phyloP scores from a whole-genome alignment of 2,329 filamentous ascomycete genomes.

The Aschersonia sp. region DNA sequence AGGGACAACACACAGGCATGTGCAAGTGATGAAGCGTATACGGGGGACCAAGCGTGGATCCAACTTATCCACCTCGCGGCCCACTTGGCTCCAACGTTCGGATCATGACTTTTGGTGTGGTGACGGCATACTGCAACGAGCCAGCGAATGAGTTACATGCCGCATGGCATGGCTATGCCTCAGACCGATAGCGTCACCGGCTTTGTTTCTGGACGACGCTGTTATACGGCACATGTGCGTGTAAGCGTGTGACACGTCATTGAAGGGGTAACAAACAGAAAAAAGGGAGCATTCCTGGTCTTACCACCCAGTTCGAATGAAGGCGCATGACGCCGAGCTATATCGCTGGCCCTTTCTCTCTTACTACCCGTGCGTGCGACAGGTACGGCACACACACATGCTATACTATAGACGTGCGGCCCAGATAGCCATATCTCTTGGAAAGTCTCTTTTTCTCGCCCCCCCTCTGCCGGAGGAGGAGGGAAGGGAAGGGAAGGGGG shows the following conservation, averaged over 20 bases:
- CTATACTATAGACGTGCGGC: background rate
- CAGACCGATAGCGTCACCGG: background rate
- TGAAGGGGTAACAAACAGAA: background rate
- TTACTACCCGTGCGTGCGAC: background rate
- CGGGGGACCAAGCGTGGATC: slow-evolving; percentile 1
- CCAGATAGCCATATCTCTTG: background rate
- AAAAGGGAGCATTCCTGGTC: no score
- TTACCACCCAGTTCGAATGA: no score
- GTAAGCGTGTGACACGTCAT: background rate
- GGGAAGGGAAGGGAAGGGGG: no score
- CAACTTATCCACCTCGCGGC: slow-evolving; percentile 8
- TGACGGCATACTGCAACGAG: slow-evolving; percentile 3
- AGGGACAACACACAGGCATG: background rate
- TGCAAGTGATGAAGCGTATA: background rate
- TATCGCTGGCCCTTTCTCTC: background rate
- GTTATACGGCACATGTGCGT: background rate
- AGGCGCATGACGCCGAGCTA: background rate
- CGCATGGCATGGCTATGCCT: background rate
- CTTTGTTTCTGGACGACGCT: background rate
- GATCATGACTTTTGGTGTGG: slow-evolving; percentile 1
- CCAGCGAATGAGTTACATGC: background rate
- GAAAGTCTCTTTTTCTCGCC: background rate
- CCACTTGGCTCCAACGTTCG: slow-evolving; percentile 6
- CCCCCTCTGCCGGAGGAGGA: background rate
- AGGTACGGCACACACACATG: background rate